Conservation (phyloP, 2,329 filamentous ascomycete species). For the Arthrobotrys sinensis region DNA sequence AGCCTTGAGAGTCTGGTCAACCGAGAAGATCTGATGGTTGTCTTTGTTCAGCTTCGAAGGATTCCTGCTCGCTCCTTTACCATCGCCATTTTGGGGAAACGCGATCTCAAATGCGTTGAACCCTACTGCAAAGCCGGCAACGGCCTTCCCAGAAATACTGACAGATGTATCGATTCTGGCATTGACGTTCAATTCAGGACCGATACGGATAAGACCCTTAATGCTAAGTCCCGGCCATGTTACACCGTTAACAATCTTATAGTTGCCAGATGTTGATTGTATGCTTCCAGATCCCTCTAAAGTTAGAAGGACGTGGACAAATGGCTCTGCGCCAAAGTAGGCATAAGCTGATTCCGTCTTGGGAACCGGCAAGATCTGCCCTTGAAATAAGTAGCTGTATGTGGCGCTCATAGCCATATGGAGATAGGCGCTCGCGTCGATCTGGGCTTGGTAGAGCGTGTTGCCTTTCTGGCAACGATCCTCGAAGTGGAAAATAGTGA, state of each 20-base stretch:
- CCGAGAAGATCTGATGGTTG: slow-evolving; percentile 20
- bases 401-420: slow-evolving; percentile 36
- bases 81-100: slow-evolving; percentile 29
- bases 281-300: slow-evolving; percentile 30
- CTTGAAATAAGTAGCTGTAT: slow-evolving; percentile 36
- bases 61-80: slow-evolving; percentile 27
- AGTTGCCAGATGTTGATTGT: slow-evolving; percentile 31
- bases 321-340: slow-evolving; percentile 29
- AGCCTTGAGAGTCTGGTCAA: slow-evolving; percentile 24
- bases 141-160: slow-evolving; percentile 32
- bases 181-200: slow-evolving; percentile 24
- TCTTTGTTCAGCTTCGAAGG: slow-evolving; percentile 32
- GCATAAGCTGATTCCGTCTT: slow-evolving; percentile 38
- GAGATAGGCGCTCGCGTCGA: slow-evolving; percentile 36
- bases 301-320: slow-evolving; percentile 26
- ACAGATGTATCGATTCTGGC: slow-evolving; percentile 30
- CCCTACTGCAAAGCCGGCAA: slow-evolving; percentile 33
- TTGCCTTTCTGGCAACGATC: slow-evolving; percentile 39
- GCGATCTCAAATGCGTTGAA: slow-evolving; percentile 28
- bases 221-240: slow-evolving; percentile 27
- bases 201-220: slow-evolving; percentile 35
- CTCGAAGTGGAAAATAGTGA: slow-evolving; percentile 39
- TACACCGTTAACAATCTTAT: slow-evolving; percentile 36
- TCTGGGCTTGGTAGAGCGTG: slow-evolving; percentile 20
- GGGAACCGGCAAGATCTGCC: slow-evolving; percentile 28